These are phyloP conservation scores for Trichosporon asahii DNA, from an alignment of 1,284 basidiomycete species.

Conservation along the genomic window DNA sequence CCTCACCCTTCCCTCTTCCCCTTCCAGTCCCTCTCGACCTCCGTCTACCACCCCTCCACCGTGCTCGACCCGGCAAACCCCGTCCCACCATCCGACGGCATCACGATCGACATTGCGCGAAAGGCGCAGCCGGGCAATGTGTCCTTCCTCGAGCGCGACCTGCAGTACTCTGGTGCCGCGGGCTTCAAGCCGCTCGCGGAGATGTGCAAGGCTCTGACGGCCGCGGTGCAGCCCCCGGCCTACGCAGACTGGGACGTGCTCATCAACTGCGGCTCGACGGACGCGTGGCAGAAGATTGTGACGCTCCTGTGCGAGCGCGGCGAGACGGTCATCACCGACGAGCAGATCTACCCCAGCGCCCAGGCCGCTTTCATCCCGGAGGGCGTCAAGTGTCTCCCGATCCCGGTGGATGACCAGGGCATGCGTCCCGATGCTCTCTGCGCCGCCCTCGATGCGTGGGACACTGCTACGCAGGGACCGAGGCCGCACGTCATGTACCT, in stretches of 20 bases:
- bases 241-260: constrained; percentile 62
- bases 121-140: constrained; percentile 28
- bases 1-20: constrained; percentile 49
- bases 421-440: constrained; percentile 62
- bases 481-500: constrained; percentile 66
- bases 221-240: constrained; percentile 61
- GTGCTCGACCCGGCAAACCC: constrained; percentile 56
- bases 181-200: constrained; percentile 29
- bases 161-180: constrained; percentile 62
- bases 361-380: constrained; percentile 35
- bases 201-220: constrained; percentile 56
- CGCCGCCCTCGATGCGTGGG: constrained; percentile 63
- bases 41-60: constrained; percentile 29
- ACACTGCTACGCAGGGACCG: constrained; percentile 54
- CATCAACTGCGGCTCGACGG: constrained; percentile 69
- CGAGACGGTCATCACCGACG: constrained; percentile 63
- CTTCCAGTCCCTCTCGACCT: constrained; percentile 36
- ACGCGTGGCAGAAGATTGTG: constrained; percentile 55
- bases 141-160: constrained; percentile 21
- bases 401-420: constrained; percentile 68
- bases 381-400: constrained; percentile 30
- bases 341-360: constrained; percentile 49
- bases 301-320: constrained; percentile 66
- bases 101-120: constrained; percentile 58
- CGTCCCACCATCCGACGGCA: constrained; percentile 44